A percentile compares a stretch with the other conserved stretches of the same genome.
Evolutionary conservation across 2,329 filamentous ascomycete genomes (phyloP).

Genomic region (Pseudogymnoascus sp.): DNA sequence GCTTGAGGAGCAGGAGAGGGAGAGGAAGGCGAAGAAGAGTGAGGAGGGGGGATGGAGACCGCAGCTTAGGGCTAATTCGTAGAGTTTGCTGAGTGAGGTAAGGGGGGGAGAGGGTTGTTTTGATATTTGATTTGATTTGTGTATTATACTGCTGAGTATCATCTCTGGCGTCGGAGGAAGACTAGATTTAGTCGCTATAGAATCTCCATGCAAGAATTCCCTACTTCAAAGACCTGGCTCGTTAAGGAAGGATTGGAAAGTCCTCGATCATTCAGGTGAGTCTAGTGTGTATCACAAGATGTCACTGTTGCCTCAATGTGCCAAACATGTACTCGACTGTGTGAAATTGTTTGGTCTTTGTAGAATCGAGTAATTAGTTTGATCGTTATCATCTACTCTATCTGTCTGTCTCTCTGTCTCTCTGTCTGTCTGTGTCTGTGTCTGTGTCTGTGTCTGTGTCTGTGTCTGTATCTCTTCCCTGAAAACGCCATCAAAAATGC

Average conservation of each 20-base stretch:
- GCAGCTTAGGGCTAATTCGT: background rate
- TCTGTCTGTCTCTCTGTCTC: background rate
- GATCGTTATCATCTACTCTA: background rate
- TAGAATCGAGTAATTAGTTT: background rate
- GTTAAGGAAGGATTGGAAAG: background rate
- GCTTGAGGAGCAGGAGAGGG: background rate
- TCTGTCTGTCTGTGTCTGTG: no score
- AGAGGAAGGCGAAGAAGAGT: background rate
- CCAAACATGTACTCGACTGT: background rate
- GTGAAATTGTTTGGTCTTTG: background rate
- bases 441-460: no score
- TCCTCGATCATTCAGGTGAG: background rate
- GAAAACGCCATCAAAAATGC: background rate
- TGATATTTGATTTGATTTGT: constrained; percentile 4
- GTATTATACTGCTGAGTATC: background rate
- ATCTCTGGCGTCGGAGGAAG: background rate
- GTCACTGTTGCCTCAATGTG: background rate
- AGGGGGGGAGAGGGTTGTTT: background rate
- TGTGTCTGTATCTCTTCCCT: background rate
- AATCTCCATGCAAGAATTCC: background rate
- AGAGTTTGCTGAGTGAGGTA: background rate
- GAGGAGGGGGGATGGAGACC: background rate
- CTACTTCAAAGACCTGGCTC: background rate
- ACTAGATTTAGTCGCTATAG: background rate
- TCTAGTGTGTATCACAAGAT: background rate